Evolutionary conservation across 176 grass and related monocot species (phyloP).

Genomic region (Triticum timopheevii): DNA sequence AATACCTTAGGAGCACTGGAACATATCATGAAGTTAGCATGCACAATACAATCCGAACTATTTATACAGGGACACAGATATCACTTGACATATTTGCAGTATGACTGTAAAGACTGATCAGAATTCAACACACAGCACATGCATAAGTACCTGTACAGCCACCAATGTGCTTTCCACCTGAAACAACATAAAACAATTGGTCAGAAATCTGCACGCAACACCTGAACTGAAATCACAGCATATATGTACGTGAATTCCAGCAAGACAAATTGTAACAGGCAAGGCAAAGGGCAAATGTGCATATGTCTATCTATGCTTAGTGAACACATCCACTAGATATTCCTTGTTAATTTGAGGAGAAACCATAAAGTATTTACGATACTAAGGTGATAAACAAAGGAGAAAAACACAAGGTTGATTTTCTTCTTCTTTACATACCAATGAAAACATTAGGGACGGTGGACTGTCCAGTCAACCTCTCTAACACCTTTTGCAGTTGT

Average conservation of each 20-base stretch:
- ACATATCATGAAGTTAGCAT: conserved; percentile 18
- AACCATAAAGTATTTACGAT: background rate
- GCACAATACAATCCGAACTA: background rate
- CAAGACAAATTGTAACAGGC: background rate
- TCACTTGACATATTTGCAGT: conserved; percentile 1
- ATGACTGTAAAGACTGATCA: background rate
- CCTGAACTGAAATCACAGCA: background rate
- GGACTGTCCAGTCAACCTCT: conserved; percentile 77
- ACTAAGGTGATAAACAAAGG: background rate
- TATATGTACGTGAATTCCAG: background rate
- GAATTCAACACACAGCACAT: conserved; percentile 9
- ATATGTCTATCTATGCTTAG: background rate
- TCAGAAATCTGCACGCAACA: conserved; percentile 15
- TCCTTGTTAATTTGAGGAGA: conserved; percentile 7
- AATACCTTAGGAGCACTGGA: background rate
- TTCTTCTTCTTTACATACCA: conserved; percentile 34
- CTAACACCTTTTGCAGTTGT: conserved; percentile 84
- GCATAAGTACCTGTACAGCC: conserved; percentile 78
- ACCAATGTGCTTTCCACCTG: conserved; percentile 89
- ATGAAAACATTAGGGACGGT: conserved; percentile 96
- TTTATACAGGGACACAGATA: background rate
- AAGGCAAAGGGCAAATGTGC: background rate
- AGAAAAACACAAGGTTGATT: background rate
- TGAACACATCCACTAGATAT: conserved; percentile 1
- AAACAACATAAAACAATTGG: conserved; percentile 24